phyloP scores from a whole-genome alignment of 1,139 yeast genomes.

The Nakaseomyces kungkrabaensis region DNA sequence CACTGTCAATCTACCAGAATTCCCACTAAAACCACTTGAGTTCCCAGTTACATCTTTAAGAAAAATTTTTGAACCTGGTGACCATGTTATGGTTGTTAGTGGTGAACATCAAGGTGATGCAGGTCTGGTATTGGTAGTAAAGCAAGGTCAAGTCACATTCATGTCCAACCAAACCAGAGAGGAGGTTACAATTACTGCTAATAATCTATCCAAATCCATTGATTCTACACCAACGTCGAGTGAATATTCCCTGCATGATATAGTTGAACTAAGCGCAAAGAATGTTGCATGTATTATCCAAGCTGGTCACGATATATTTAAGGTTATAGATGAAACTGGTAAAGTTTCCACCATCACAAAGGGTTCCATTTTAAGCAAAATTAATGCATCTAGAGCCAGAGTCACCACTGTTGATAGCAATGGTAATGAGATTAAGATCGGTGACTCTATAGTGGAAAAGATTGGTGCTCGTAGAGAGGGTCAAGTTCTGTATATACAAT shows the following conservation, averaged over 20 bases:
- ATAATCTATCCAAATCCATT: constrained; percentile 70
- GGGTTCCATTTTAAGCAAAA: constrained; percentile 68
- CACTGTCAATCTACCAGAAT: constrained; percentile 39
- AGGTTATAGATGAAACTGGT: constrained; percentile 78
- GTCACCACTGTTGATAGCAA: constrained; percentile 79
- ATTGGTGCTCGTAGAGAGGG: constrained; percentile 82
- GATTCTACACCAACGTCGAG: constrained; percentile 62
- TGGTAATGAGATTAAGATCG: constrained; percentile 77
- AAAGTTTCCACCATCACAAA: constrained; percentile 64
- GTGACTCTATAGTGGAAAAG: constrained; percentile 82
- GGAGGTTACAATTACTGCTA: constrained; percentile 87
- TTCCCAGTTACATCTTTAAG: constrained; percentile 76
- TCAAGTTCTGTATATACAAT: constrained; percentile 73
- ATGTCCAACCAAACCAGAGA: constrained; percentile 81
- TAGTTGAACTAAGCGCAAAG: constrained; percentile 80
- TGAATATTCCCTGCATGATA: constrained; percentile 76
- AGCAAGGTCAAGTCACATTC: constrained; percentile 78
- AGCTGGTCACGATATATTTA: constrained; percentile 79
- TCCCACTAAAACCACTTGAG: constrained; percentile 40
- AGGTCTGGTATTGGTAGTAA: constrained; percentile 79
- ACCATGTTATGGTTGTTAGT: constrained; percentile 84
- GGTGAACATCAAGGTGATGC: constrained; percentile 92
- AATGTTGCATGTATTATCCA: constrained; percentile 83
- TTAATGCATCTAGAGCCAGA: constrained; percentile 52
- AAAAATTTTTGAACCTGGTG: constrained; percentile 83